Conservation (phyloP, 2,329 filamentous ascomycete genomes). For the Trichoderma atrobrunneum region DNA sequence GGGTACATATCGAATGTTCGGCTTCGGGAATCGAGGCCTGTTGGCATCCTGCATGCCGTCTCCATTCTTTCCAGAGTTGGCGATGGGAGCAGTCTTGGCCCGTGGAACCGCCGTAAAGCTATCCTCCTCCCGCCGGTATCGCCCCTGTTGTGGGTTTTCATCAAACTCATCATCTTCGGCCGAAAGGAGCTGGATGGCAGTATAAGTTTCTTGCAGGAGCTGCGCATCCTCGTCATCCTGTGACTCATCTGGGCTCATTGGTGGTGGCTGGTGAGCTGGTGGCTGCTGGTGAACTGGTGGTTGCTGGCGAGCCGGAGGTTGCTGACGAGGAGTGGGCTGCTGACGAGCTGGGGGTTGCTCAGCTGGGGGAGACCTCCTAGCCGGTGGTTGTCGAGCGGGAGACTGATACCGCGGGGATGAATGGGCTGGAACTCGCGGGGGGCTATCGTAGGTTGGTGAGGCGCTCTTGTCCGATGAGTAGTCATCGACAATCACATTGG, state of each 20-base stretch:
- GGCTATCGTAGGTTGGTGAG: slow-evolving; percentile 38
- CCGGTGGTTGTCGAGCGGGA: slow-evolving; percentile 5
- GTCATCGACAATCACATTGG: slow-evolving; percentile 42
- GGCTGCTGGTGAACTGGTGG: slow-evolving; percentile 25
- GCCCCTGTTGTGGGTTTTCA: slow-evolving; percentile 22
- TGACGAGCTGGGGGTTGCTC: neutral
- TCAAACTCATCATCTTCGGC: slow-evolving; percentile 24
- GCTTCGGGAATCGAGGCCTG: slow-evolving; percentile 37
- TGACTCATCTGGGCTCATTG: slow-evolving; percentile 38
- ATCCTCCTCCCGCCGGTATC: slow-evolving; percentile 43
- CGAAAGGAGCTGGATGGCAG: slow-evolving; percentile 47
- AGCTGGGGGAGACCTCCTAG: neutral
- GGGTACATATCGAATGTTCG: slow-evolving; percentile 34
- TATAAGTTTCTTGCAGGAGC: slow-evolving; percentile 51
- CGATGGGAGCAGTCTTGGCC: slow-evolving; percentile 29
- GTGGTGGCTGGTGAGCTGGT: slow-evolving; percentile 23
- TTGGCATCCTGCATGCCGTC: slow-evolving; percentile 57
- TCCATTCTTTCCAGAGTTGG: slow-evolving; percentile 31
- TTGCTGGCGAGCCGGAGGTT: neutral
- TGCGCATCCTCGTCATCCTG: slow-evolving; percentile 53
- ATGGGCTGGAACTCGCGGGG: slow-evolving; percentile 42
- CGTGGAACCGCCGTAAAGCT: slow-evolving; percentile 34
- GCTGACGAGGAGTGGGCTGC: neutral
- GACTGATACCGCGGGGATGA: slow-evolving; percentile 24
- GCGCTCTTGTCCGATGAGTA: slow-evolving; percentile 36